Conservation (phyloP, 139 green algal species). For the Diplosphaera chodatii region DNA sequence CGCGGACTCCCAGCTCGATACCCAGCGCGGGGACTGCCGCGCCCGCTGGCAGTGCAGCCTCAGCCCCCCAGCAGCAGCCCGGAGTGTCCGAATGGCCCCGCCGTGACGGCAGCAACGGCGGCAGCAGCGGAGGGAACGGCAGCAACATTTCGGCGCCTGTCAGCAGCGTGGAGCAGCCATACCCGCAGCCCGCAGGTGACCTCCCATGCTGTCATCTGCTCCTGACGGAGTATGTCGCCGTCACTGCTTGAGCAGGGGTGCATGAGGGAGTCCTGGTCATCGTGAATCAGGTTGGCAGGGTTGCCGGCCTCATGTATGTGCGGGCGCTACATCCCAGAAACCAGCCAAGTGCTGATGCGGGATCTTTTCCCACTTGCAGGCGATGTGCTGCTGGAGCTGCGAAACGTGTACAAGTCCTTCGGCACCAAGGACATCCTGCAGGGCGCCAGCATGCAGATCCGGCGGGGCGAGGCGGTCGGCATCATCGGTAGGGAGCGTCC, state of each 20-base stretch:
- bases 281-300: too few relatives aligned
- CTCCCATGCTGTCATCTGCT: too few relatives aligned
- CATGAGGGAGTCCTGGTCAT: too few relatives aligned
- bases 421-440: constrained; percentile 86
- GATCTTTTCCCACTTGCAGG: too few relatives aligned
- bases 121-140: neutral
- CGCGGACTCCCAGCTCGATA: too few relatives aligned
- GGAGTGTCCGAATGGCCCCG: too few relatives aligned
- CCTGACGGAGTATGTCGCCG: too few relatives aligned
- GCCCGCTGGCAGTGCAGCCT: neutral
- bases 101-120: neutral
- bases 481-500: constrained; percentile 73
- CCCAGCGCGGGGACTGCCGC: too few relatives aligned
- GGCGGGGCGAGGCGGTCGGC: constrained; percentile 91
- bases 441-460: constrained; percentile 89
- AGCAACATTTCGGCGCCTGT: neutral
- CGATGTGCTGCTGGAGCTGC: constrained; percentile 90
- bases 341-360: too few relatives aligned
- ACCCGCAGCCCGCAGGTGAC: neutral
- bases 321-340: too few relatives aligned
- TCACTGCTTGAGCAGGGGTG: too few relatives aligned
- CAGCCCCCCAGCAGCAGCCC: neutral
- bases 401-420: constrained; percentile 94
- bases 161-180: neutral
- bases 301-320: too few relatives aligned